These are phyloP conservation scores for Porphyrellus sp. DNA, from an alignment of 1,284 basidiomycete species.

Conservation along the genomic window DNA sequence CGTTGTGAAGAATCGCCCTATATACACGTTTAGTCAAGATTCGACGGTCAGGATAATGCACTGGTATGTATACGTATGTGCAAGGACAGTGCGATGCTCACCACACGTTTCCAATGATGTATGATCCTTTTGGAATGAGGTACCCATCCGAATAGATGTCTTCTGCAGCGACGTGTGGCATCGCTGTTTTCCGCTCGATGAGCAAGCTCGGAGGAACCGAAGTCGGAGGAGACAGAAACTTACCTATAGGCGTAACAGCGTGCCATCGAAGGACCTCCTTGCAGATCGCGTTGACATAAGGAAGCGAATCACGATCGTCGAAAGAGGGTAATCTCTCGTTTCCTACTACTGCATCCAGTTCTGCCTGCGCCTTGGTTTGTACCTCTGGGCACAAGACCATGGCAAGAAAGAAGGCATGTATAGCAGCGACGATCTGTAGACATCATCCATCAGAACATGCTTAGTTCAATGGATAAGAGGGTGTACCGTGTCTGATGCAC, in stretches of 20 bases:
- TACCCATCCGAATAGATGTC: conserved; percentile 37
- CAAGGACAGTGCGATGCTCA: not conserved
- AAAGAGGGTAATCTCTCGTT: conserved; percentile 19
- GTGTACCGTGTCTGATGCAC: conserved; percentile 25
- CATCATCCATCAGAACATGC: not conserved
- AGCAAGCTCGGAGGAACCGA: conserved; percentile 1
- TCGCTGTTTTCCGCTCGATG: conserved; percentile 30
- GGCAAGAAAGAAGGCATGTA: conserved; percentile 32
- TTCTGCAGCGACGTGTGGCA: conserved; percentile 36
- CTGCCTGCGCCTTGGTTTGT: conserved; percentile 23
- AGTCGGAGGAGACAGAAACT: not conserved
- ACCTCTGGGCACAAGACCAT: conserved; percentile 29
- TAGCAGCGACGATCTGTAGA: conserved; percentile 37
- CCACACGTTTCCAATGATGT: conserved; percentile 27
- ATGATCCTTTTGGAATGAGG: conserved; percentile 40
- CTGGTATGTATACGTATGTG: not conserved
- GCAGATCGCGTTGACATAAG: conserved; percentile 26
- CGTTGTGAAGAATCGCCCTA: conserved; percentile 21
- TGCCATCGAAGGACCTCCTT: conserved; percentile 31
- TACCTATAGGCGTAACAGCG: conserved; percentile 14
- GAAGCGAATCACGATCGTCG: conserved; percentile 19
- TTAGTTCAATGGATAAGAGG: conserved; percentile 3
- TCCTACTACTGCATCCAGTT: conserved; percentile 27
- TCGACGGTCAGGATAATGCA: not conserved
- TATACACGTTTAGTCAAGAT: too few species aligned